Conservation (phyloP, 208 protist species). For the Leishmania gerbilli region DNA sequence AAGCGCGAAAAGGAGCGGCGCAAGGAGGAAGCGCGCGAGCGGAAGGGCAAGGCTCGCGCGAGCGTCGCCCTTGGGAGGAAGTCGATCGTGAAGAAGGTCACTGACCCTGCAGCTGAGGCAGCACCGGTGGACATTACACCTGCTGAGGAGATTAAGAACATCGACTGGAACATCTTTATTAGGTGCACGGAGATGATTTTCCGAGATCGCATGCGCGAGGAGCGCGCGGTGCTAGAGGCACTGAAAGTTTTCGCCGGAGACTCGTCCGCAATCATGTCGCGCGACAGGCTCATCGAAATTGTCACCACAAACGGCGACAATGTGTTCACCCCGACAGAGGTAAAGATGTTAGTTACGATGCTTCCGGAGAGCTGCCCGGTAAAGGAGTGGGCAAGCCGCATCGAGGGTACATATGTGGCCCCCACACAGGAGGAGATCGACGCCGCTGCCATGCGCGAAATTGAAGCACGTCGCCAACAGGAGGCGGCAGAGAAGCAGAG, state of each 20-base stretch:
- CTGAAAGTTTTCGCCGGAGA: conserved; percentile 54
- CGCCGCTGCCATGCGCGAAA: conserved; percentile 38
- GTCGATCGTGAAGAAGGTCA: conserved; percentile 38
- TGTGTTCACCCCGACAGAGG: conserved; percentile 80
- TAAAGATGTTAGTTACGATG: conserved; percentile 56
- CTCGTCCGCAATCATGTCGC: conserved; percentile 33
- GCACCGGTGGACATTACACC: conserved; percentile 62
- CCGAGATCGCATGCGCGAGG: conserved; percentile 66
- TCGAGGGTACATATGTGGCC: conserved; percentile 84
- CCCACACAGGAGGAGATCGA: conserved; percentile 80
- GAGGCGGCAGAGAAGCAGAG: conserved; percentile 48
- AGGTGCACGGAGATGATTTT: conserved; percentile 85
- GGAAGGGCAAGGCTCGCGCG: conserved; percentile 34
- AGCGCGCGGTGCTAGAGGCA: conserved; percentile 62
- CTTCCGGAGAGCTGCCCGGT: conserved; percentile 57
- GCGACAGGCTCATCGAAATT: conserved; percentile 58
- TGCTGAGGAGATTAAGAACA: conserved; percentile 91
- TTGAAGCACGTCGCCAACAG: conserved; percentile 47
- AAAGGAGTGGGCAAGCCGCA: conserved; percentile 72
- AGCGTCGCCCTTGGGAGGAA: conserved; percentile 34
- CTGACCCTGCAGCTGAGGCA: conserved; percentile 37
- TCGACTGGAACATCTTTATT: conserved; percentile 94
- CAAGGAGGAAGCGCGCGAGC: conserved; percentile 70
- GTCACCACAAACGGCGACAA: conserved; percentile 83
- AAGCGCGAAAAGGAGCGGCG: conserved; percentile 77